A percentile compares a stretch with the other conserved stretches of the same genome.
Conservation (phyloP, 225 moss, liverwort and hornwort species). For the Pseudisothecium myosuroides region DNA sequence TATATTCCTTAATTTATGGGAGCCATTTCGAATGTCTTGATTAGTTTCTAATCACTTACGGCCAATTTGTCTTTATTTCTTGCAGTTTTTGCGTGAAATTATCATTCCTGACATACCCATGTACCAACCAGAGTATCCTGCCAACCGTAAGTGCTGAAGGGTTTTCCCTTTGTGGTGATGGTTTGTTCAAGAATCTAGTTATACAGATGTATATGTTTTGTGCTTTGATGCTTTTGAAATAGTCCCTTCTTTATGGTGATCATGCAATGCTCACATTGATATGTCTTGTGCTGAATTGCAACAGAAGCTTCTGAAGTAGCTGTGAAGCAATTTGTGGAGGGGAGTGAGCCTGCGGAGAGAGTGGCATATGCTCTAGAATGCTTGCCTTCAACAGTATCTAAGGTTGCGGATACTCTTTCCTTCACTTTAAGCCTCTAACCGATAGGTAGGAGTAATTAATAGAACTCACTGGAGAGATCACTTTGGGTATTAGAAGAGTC, state of each 20-base stretch:
- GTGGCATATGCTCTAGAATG: constrained; percentile 51
- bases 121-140: constrained; percentile 76
- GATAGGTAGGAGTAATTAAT: neutral
- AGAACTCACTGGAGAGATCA: neutral
- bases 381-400: constrained; percentile 28
- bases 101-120: constrained; percentile 75
- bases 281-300: neutral
- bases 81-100: constrained; percentile 43
- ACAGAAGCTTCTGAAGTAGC: constrained; percentile 57
- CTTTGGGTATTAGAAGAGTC: neutral
- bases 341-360: constrained; percentile 33
- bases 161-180: neutral
- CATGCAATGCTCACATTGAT: neutral
- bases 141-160: constrained; percentile 47
- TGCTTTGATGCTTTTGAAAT: neutral
- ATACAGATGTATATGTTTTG: neutral
- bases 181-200: neutral
- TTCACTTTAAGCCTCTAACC: neutral
- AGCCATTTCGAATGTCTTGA: neutral
- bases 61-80: neutral
- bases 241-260: neutral
- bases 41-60: neutral
- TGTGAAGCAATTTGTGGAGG: constrained; percentile 47
- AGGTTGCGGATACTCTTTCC: neutral
- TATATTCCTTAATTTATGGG: neutral